These are phyloP conservation scores for Aspergillus egyptiacus DNA, from an alignment of 495 filamentous ascomycete genomes.

Conservation along the genomic window DNA sequence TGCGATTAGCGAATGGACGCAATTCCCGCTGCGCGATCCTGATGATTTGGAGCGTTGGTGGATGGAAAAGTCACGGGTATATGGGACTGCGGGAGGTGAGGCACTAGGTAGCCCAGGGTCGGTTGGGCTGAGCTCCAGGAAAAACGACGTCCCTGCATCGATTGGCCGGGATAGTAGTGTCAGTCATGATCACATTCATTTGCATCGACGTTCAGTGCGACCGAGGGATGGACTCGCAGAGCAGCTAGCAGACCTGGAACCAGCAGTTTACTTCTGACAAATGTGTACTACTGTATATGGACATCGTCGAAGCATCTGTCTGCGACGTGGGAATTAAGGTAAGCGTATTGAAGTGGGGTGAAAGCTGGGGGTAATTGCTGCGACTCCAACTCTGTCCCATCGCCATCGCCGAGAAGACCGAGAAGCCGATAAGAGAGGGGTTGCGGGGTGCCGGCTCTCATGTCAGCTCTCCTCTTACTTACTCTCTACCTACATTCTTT, in stretches of 20 bases:
- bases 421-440: slow-evolving; percentile 12
- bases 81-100: slow-evolving; percentile 7
- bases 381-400: not conserved
- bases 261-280: slow-evolving; percentile 13
- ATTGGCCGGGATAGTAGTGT: not conserved
- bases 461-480: not conserved
- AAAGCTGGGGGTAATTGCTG: not conserved
- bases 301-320: not conserved
- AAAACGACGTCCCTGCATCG: not conserved
- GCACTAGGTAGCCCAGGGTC: not conserved
- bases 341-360: not conserved
- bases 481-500: not conserved
- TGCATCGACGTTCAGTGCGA: not conserved
- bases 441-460: slow-evolving; percentile 1
- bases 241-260: slow-evolving; percentile 8
- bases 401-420: slow-evolving; percentile 4
- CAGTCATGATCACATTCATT: not conserved
- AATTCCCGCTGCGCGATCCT: slow-evolving; percentile 8
- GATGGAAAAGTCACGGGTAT: slow-evolving; percentile 10
- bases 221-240: slow-evolving; percentile 10
- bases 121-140: not conserved
- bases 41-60: slow-evolving; percentile 18
- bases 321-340: not conserved
- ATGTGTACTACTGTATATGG: not conserved
- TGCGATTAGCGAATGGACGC: slow-evolving; percentile 16